Evolutionary conservation across 768 basidiomycete species (phyloP), one percentile per base, ranked within the genome.

Genomic region (Tulasnella sp.): DNA sequence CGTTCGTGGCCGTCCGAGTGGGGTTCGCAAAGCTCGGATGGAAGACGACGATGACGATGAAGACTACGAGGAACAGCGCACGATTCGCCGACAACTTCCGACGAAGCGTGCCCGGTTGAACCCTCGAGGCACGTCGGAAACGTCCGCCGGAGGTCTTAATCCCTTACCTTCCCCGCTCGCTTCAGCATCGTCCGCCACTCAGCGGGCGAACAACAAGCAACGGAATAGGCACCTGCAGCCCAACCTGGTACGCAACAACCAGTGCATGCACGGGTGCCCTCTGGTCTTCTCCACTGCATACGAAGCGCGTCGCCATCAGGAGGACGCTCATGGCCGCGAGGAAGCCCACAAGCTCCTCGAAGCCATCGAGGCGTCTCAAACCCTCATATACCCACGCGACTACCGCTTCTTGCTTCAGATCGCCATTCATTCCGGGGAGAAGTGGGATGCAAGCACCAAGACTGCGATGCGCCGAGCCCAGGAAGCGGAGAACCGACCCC

Each of bases 271-370:
- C 38, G 56, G 56, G 1, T 58, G 56, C 17, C 45, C 26, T 8
- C 15, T 48, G 8, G 23, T 48, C 26, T 58, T 58, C 29, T 51
- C 44, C 10, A 58, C 56, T 15, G 26, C 56, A 3, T 58, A 58
- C 21, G 56, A 58, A 29, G 56, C 56, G 15, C 44, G 56, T n/a
- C 44, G 56, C 4, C 56, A 58, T 41, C 56, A 58, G 21, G 56
- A 58, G 45, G 56, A 58, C 21, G 56, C 45, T 9, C 56, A 58
- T n/a, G 56, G 56, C 2, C 48, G 56, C 29, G 45, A 48, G 34
- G 56, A 58, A 30, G 56, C 56, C 17, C 38, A 58, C 45, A 27
- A 13, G 23, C 23, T 58, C 10, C 19, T 58, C 26, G 30, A 34
- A 24, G n/a, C 38, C 53, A 10, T 34, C 9, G 23, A n/a, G n/a